phyloP scores from a whole-genome alignment of 2,329 filamentous ascomycete genomes.

The Gaeumannomyces sp. region DNA sequence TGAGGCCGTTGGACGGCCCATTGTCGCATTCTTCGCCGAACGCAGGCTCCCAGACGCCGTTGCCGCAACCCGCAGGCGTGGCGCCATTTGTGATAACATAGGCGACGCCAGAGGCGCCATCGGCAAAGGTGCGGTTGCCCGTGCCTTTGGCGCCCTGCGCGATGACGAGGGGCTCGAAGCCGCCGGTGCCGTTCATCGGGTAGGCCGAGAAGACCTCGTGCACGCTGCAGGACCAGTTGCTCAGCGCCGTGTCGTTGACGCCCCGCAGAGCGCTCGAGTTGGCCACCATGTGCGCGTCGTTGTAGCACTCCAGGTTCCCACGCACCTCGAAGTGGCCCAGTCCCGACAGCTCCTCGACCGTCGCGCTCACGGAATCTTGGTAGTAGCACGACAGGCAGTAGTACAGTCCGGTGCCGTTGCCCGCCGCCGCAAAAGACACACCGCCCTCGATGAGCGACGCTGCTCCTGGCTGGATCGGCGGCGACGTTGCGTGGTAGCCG shows the following conservation, averaged over 20 bases:
- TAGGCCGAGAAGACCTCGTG: conserved; percentile 34
- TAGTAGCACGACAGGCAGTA: conserved; percentile 38
- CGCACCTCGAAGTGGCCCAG: conserved; percentile 34
- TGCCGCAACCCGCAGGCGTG: conserved; percentile 33
- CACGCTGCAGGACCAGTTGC: conserved; percentile 36
- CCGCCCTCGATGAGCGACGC: conserved; percentile 31
- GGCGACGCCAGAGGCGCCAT: conserved; percentile 30
- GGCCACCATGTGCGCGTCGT: conserved; percentile 34
- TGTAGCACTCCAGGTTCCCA: conserved; percentile 32
- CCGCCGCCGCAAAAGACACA: conserved; percentile 21
- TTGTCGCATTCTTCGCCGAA: conserved; percentile 36
- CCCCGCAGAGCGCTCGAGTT: conserved; percentile 25
- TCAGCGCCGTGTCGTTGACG: conserved; percentile 30
- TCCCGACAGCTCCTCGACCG: conserved; percentile 22
- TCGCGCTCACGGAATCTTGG: conserved; percentile 17
- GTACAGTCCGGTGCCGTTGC: conserved; percentile 23
- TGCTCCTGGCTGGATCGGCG: conserved; percentile 22
- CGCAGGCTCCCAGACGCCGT: conserved; percentile 27
- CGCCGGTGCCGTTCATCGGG: conserved; percentile 26
- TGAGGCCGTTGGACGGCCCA: conserved; percentile 24
- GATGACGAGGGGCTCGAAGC: conserved; percentile 34
- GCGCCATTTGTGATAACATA: conserved; percentile 37
- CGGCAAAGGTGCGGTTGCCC: conserved; percentile 28
- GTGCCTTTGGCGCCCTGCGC: conserved; percentile 28
- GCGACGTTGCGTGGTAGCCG: conserved; percentile 24